phyloP scores from a whole-genome alignment of 768 basidiomycete genomes.

The Saitozyma podzolica region DNA sequence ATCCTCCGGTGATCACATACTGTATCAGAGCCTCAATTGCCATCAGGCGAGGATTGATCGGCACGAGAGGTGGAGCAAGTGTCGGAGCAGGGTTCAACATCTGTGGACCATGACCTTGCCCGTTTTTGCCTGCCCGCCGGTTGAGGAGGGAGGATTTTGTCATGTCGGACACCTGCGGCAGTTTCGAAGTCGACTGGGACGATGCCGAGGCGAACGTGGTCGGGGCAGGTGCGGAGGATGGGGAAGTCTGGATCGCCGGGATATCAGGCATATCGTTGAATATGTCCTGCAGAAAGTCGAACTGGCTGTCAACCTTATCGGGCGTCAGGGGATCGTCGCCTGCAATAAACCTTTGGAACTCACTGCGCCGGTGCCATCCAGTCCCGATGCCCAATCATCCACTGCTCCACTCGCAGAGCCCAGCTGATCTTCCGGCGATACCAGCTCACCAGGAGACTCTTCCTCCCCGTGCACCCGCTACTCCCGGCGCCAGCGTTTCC shows the following conservation, averaged over 20 bases:
- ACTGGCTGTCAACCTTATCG: not conserved
- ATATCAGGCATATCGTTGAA: constrained; percentile 21
- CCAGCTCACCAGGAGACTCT: no score
- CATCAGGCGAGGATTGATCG: constrained; percentile 14
- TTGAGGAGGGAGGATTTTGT: constrained; percentile 14
- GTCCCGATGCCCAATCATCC: not conserved
- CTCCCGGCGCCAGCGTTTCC: no score
- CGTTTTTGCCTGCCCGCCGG: constrained; percentile 14
- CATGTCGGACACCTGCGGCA: constrained; percentile 8
- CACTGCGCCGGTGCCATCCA: not conserved
- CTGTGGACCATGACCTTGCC: not conserved
- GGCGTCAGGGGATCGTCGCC: not conserved
- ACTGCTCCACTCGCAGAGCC: no score
- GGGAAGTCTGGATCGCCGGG: constrained; percentile 5
- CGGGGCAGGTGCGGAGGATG: constrained; percentile 2
- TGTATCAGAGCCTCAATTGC: constrained; percentile 19
- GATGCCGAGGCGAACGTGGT: constrained; percentile 1
- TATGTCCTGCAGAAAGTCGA: constrained; percentile 3
- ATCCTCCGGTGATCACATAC: constrained; percentile 8
- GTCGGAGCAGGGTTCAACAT: no score
- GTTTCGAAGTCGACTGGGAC: not conserved
- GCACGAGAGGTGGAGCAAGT: constrained; percentile 1
- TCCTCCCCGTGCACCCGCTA: no score
- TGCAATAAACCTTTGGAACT: not conserved
- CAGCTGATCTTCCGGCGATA: no score